A percentile compares a stretch with the other conserved stretches of the same genome.
Evolutionary conservation across 352 stramenopile genomes (phyloP).

Genomic region (Phytophthora boehmeriae): DNA sequence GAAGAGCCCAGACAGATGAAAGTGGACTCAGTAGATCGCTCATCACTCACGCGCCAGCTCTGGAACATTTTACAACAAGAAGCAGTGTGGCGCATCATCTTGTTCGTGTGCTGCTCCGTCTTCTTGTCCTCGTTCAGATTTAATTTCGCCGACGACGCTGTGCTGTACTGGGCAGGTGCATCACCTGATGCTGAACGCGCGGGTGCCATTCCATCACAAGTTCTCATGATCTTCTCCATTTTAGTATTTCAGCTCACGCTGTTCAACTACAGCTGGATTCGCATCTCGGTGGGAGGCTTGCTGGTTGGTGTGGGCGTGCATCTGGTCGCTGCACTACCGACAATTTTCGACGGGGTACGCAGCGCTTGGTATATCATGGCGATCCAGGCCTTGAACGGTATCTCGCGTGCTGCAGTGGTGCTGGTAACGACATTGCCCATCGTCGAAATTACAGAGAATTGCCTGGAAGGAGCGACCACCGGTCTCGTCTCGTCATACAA

Average conservation of each 20-base stretch:
- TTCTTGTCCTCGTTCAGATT: conserved; percentile 75
- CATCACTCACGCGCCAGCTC: conserved; percentile 61
- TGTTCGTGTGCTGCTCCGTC: conserved; percentile 67
- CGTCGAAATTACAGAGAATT: conserved; percentile 77
- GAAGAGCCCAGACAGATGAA: conserved; percentile 79
- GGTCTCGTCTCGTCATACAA: conserved; percentile 68
- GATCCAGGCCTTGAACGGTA: conserved; percentile 47
- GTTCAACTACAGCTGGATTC: conserved; percentile 81
- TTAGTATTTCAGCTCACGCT: conserved; percentile 58
- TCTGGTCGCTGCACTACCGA: conserved; percentile 42
- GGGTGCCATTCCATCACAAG: conserved; percentile 50
- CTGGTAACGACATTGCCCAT: conserved; percentile 67
- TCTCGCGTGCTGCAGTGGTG: conserved; percentile 43
- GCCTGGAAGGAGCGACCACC: conserved; percentile 71
- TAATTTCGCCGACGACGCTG: conserved; percentile 51
- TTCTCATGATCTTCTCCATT: conserved; percentile 52
- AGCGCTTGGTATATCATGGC: conserved; percentile 54
- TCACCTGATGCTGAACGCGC: conserved; percentile 45
- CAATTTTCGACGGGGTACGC: conserved; percentile 56
- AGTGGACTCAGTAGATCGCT: conserved; percentile 68
- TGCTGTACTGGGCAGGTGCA: conserved; percentile 54
- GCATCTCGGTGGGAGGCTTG: conserved; percentile 52
- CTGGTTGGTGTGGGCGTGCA: conserved; percentile 43
- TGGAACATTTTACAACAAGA: conserved; percentile 83
- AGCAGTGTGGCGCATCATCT: conserved; percentile 72